Percentiles rank a stretch among this genome's conserved stretches.
Evolutionary conservation across 371 early-diverging fungal species (phyloP).

Genomic region (Mortierella sp.): DNA sequence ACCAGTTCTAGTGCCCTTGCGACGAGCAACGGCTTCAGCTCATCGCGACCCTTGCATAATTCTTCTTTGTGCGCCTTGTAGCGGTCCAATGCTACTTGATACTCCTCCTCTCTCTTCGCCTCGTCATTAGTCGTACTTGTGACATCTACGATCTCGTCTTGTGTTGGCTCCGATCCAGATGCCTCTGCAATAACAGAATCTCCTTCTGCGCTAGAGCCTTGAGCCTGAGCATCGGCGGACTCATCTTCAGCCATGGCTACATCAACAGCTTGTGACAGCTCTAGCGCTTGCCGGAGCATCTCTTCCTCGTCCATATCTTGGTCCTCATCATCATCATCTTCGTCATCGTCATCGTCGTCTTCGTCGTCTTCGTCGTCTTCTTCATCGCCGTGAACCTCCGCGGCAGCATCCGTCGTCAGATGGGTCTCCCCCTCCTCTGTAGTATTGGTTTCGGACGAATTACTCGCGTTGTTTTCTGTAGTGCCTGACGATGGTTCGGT

Average conservation of each 20-base stretch:
- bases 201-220: slow-evolving; percentile 11
- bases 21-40: slow-evolving; percentile 63
- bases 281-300: slow-evolving; percentile 54
- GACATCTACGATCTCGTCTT: not conserved
- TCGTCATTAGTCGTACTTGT: slow-evolving; percentile 1
- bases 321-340: slow-evolving; percentile 51
- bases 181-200: not conserved
- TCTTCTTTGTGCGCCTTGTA: slow-evolving; percentile 59
- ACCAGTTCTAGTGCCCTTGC: slow-evolving; percentile 67
- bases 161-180: not conserved
- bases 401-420: slow-evolving; percentile 9
- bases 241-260: slow-evolving; percentile 14
- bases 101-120: slow-evolving; percentile 31
- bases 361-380: slow-evolving; percentile 41
- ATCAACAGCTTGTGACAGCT: slow-evolving; percentile 51
- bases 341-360: slow-evolving; percentile 37
- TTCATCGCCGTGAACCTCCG: slow-evolving; percentile 30
- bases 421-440: slow-evolving; percentile 4
- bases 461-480: slow-evolving; percentile 1
- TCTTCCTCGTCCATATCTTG: slow-evolving; percentile 58
- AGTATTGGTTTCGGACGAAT: not conserved
- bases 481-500: slow-evolving; percentile 18
- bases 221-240: slow-evolving; percentile 18
- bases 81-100: slow-evolving; percentile 38
- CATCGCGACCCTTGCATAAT: slow-evolving; percentile 59